Conservation (phyloP, 129 eudicot species). For the Glebionis coronaria region DNA sequence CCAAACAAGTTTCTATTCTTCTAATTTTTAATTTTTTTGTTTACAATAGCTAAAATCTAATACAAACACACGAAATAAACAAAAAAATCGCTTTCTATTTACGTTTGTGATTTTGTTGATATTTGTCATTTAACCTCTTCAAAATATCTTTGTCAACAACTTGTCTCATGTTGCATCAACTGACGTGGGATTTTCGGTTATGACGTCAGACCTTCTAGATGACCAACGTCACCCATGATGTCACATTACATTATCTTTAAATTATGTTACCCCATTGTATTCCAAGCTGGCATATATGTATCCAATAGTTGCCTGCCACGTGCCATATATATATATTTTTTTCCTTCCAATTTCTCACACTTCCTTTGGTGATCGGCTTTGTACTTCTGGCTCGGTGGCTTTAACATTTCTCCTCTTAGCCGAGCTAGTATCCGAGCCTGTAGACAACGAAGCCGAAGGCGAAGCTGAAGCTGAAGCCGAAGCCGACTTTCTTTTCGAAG, state of each 20-base stretch:
- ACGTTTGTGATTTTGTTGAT: not conserved
- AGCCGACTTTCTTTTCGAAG: constrained; percentile 53
- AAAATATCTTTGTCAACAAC: not conserved
- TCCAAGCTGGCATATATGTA: constrained; percentile 1
- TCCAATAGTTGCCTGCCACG: not conserved
- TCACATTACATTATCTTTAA: not conserved
- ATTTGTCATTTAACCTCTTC: not conserved
- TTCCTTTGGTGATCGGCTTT: constrained; percentile 17
- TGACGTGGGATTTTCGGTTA: not conserved
- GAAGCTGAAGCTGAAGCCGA: constrained; percentile 55
- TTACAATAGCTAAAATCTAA: not conserved
- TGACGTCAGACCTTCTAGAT: not conserved
- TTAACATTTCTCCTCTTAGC: constrained; percentile 15
- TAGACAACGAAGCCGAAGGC: constrained; percentile 33
- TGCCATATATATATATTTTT: constrained; percentile 1
- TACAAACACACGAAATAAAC: not conserved
- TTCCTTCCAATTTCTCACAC: not conserved
- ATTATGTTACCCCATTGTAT: constrained; percentile 2
- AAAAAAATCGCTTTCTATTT: not conserved
- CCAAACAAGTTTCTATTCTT: not conserved
- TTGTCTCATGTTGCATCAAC: not conserved
- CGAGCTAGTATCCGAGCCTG: not conserved
- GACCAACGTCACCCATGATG: not conserved
- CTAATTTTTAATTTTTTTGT: no score
- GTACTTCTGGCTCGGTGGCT: constrained; percentile 24